Evolutionary conservation across 2,329 filamentous ascomycete genomes (phyloP).

Genomic region (Cordyceps javanica): DNA sequence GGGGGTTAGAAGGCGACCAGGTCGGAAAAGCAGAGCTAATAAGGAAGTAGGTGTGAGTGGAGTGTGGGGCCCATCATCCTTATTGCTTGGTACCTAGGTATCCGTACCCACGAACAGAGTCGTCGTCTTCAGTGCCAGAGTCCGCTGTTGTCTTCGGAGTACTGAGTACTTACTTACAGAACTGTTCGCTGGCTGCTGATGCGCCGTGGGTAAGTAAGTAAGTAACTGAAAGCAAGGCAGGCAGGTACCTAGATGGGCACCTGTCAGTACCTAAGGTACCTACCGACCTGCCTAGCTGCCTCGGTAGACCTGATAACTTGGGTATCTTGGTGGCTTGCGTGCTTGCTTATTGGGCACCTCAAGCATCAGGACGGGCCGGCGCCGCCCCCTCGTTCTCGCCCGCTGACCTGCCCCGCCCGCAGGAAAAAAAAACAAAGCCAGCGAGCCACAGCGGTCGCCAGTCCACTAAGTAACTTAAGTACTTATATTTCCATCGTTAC

Average conservation of each 20-base stretch:
- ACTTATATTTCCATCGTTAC: background rate
- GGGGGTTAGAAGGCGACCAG: background rate
- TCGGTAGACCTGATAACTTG: no score
- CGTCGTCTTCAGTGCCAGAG: background rate
- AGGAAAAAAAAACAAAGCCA: no score
- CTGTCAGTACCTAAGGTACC: no score
- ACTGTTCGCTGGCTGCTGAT: background rate
- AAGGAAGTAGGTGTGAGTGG: slow-evolving; percentile 8
- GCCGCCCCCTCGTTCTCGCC: slow-evolving; percentile 8
- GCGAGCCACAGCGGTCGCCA: background rate
- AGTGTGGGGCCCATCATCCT: slow-evolving; percentile 6
- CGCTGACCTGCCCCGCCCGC: slow-evolving; percentile 9
- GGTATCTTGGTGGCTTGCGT: background rate
- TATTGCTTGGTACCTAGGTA: slow-evolving; percentile 5
- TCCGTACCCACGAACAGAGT: slow-evolving; percentile 1
- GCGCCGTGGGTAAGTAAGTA: background rate
- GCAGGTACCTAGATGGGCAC: no score
- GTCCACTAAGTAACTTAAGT: no score
- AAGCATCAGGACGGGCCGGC: slow-evolving; percentile 4
- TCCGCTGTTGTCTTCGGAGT: background rate
- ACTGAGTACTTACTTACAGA: no score
- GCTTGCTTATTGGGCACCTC: slow-evolving; percentile 3
- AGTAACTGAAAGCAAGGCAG: no score
- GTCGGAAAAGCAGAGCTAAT: no score
- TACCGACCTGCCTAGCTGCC: no score